Evolutionary conservation across 257 asterid species (phyloP).

Genomic region (Scutellaria galericulata): DNA sequence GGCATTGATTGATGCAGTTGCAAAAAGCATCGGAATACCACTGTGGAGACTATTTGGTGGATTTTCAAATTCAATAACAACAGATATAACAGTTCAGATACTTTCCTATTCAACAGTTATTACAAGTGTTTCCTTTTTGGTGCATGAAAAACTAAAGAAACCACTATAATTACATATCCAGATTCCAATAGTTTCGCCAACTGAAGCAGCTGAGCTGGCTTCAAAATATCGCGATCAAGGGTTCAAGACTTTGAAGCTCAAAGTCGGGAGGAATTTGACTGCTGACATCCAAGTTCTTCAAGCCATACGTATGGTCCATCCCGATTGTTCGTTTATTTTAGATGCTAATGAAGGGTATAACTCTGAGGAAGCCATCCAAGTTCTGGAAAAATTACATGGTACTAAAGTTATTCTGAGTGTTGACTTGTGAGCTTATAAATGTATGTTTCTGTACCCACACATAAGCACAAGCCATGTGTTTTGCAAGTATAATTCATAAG

Average conservation of each 20-base stretch:
- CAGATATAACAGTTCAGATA: slow-evolving; percentile 78
- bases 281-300: slow-evolving; percentile 81
- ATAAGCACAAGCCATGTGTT: neutral
- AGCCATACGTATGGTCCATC: slow-evolving; percentile 78
- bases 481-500: neutral
- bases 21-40: slow-evolving; percentile 80
- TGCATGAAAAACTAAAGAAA: too few relatives aligned
- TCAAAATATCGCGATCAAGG: slow-evolving; percentile 63
- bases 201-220: slow-evolving; percentile 85
- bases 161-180: slow-evolving; percentile 35
- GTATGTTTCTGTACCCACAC: neutral
- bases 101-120: slow-evolving; percentile 28
- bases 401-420: slow-evolving; percentile 20
- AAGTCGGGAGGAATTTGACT: slow-evolving; percentile 76
- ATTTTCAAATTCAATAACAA: slow-evolving; percentile 67
- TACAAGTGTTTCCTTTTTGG: neutral
- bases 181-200: slow-evolving; percentile 87
- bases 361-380: slow-evolving; percentile 77
- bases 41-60: slow-evolving; percentile 93
- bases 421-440: neutral
- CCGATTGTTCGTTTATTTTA: slow-evolving; percentile 77
- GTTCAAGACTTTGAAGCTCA: slow-evolving; percentile 81
- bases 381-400: slow-evolving; percentile 79
- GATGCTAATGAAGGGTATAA: slow-evolving; percentile 95
- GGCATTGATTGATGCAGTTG: slow-evolving; percentile 94